Conservation (phyloP, 345 rosid species). For the Schrenkiella parvula region DNA sequence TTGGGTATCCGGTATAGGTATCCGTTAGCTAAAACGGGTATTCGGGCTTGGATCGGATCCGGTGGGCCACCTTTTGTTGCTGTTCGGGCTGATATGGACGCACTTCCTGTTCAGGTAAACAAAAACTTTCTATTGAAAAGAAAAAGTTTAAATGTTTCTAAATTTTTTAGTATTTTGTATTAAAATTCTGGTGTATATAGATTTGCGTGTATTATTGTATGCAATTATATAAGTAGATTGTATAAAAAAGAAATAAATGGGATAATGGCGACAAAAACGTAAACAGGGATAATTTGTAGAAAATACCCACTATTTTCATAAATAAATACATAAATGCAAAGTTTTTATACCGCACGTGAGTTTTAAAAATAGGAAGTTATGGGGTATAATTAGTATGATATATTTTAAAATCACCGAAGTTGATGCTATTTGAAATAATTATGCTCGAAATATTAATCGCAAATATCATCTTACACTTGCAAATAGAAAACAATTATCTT, state of each 20-base stretch:
- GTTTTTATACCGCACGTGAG: not conserved
- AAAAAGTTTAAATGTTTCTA: not conserved
- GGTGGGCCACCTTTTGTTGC: conserved; percentile 77
- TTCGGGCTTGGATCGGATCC: conserved; percentile 70
- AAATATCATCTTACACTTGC: not conserved
- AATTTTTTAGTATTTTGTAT: not conserved
- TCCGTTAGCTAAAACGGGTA: conserved; percentile 71
- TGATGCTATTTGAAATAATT: not conserved
- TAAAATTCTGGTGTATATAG: not conserved
- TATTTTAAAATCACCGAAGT: not conserved
- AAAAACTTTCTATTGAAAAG: not conserved
- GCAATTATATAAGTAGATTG: not conserved
- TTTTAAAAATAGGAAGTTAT: not conserved
- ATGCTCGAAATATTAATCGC: not conserved
- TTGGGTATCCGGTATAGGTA: conserved; percentile 48
- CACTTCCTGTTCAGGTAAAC: conserved; percentile 68
- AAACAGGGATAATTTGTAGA: not conserved
- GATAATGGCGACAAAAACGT: not conserved
- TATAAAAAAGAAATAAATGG: not conserved
- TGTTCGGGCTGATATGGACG: conserved; percentile 82
- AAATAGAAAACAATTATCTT: no score
- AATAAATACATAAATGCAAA: not conserved
- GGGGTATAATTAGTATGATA: not conserved
- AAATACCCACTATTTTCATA: not conserved
- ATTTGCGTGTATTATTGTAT: not conserved